Conservation (phyloP, 1,284 basidiomycete species). For the Golubevia sp. region DNA sequence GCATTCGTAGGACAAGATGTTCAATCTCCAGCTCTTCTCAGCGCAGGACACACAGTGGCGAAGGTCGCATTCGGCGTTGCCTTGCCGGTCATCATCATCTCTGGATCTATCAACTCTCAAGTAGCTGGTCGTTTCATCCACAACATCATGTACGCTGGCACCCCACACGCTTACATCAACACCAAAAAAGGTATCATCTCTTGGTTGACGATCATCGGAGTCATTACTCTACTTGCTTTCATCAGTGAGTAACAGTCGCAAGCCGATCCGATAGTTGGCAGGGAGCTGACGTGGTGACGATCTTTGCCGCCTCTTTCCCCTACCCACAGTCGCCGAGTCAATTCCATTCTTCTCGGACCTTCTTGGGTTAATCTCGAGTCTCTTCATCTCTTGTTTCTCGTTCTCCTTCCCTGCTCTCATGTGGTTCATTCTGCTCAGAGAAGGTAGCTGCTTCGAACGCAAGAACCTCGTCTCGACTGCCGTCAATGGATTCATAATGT, state of each 20-base stretch:
- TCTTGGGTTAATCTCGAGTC: conserved; percentile 30
- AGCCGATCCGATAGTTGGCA: too few relatives aligned
- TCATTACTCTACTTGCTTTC: conserved; percentile 16
- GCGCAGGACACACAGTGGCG: background rate
- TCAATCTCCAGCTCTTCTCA: background rate
- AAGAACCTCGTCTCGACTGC: conserved; percentile 27
- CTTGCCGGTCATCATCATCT: conserved; percentile 6
- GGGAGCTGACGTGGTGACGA: too few relatives aligned
- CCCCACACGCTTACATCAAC: conserved; percentile 39
- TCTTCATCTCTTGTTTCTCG: conserved; percentile 39
- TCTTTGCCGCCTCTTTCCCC: too few relatives aligned
- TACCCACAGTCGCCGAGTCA: conserved; percentile 36
- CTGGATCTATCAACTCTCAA: conserved; percentile 48
- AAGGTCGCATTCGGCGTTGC: background rate
- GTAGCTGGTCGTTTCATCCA: conserved; percentile 38
- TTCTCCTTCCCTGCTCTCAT: conserved; percentile 40
- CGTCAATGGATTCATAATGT: conserved; percentile 23
- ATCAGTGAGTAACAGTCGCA: too few relatives aligned
- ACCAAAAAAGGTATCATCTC: conserved; percentile 32
- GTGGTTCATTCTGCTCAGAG: conserved; percentile 41
- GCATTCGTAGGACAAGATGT: background rate
- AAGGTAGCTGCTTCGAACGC: conserved; percentile 28
- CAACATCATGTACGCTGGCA: conserved; percentile 32
- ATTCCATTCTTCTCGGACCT: conserved; percentile 38
- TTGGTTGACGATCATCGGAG: conserved; percentile 29